A percentile compares a stretch with the other conserved stretches of the same genome.
Conservation (phyloP, 371 early-diverging fungal species). For the Haplosporangium sp. region DNA sequence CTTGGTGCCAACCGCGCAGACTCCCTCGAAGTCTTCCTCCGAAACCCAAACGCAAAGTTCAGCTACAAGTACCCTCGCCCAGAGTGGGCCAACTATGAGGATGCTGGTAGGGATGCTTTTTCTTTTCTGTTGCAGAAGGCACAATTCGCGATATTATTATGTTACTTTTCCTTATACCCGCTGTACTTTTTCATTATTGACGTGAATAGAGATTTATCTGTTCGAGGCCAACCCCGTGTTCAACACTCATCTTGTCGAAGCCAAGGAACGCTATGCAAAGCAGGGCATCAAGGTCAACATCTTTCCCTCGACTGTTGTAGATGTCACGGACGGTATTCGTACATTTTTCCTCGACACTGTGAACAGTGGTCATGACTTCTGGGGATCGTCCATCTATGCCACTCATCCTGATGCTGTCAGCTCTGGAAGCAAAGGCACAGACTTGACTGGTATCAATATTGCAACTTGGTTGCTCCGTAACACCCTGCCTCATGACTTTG, state of each 20-base stretch:
- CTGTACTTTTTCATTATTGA: background rate
- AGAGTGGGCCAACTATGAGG: slow-evolving; percentile 14
- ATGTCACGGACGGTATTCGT: slow-evolving; percentile 17
- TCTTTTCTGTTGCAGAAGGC: background rate
- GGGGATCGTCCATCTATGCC: slow-evolving; percentile 26
- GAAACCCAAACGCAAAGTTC: slow-evolving; percentile 7
- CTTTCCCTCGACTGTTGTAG: slow-evolving; percentile 29
- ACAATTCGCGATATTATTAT: background rate
- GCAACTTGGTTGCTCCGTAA: slow-evolving; percentile 21
- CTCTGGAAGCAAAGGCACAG: slow-evolving; percentile 5
- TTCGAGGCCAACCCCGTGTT: slow-evolving; percentile 32
- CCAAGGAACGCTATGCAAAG: slow-evolving; percentile 11
- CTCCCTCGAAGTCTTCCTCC: slow-evolving; percentile 18
- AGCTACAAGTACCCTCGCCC: slow-evolving; percentile 14
- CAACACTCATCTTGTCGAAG: slow-evolving; percentile 11
- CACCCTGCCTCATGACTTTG: slow-evolving; percentile 21
- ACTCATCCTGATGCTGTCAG: slow-evolving; percentile 12
- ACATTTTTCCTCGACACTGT: slow-evolving; percentile 23
- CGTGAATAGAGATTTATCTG: slow-evolving; percentile 7
- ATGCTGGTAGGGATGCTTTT: slow-evolving; percentile 9
- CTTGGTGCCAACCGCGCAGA: slow-evolving; percentile 24
- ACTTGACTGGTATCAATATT: slow-evolving; percentile 17
- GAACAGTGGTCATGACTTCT: slow-evolving; percentile 10
- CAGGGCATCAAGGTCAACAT: slow-evolving; percentile 24
- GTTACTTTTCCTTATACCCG: background rate